Evolutionary conservation across 305 asterid species (phyloP).

Genomic region (Fraxinus latifolia): DNA sequence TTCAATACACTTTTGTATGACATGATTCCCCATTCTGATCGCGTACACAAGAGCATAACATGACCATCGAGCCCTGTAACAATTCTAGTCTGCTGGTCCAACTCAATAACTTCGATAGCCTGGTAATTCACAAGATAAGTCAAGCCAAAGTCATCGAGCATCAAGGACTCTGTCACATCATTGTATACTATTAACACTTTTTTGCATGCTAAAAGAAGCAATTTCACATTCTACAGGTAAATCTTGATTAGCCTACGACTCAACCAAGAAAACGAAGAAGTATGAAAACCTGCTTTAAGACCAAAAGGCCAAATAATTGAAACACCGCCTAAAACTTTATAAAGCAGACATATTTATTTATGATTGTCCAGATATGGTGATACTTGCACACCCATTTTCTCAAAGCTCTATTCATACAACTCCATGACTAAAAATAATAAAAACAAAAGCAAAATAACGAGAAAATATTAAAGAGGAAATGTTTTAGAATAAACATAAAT

Average conservation of each 20-base stretch:
- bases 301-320: not conserved
- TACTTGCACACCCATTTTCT: not conserved
- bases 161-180: not conserved
- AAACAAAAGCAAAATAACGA: not conserved
- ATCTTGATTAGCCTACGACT: too few relatives aligned
- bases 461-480: not conserved
- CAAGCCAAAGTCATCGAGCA: conserved; percentile 9
- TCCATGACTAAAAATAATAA: not conserved
- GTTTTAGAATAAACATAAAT: not conserved
- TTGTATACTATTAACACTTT: too few relatives aligned
- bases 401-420: not conserved
- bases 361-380: not conserved
- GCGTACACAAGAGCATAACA: conserved; percentile 64
- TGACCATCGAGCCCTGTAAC: conserved; percentile 73
- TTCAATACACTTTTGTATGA: conserved; percentile 69
- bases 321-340: too few relatives aligned
- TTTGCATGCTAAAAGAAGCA: not conserved
- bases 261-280: too few relatives aligned
- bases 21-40: conserved; percentile 82
- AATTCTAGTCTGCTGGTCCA: conserved; percentile 64
- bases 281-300: not conserved
- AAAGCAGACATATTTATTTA: too few relatives aligned
- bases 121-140: conserved; percentile 20
- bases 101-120: conserved; percentile 68
- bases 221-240: too few relatives aligned